Conservation (phyloP, 106 monocot genomes). For the Dendrobium huoshanense region DNA sequence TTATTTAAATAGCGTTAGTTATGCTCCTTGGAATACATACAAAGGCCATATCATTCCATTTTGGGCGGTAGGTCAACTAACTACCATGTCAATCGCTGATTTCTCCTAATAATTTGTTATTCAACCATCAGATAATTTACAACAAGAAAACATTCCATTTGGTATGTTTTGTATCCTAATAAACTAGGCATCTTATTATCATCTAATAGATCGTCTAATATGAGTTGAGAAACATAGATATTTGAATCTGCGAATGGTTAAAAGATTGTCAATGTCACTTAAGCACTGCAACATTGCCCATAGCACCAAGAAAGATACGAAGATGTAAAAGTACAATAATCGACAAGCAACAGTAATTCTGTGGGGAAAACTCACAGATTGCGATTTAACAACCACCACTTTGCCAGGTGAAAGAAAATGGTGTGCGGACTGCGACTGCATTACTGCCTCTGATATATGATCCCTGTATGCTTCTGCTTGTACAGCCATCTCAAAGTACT, state of each 20-base stretch:
- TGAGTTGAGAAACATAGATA: neutral
- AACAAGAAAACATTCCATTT: slow-evolving; percentile 1
- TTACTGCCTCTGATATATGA: slow-evolving; percentile 53
- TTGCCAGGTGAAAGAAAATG: slow-evolving; percentile 81
- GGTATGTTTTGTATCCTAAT: neutral
- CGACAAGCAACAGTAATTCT: neutral
- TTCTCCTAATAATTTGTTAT: neutral
- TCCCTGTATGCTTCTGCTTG: slow-evolving; percentile 58
- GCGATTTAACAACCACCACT: slow-evolving; percentile 72
- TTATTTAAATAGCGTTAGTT: no score
- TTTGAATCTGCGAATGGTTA: neutral
- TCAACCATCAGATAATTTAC: neutral
- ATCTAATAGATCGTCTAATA: neutral
- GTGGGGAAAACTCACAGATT: slow-evolving; percentile 34
- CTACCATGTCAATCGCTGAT: neutral
- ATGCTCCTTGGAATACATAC: no score
- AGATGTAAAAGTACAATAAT: neutral
- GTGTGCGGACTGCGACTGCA: slow-evolving; percentile 55
- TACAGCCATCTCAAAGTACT: slow-evolving; percentile 65
- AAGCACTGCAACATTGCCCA: neutral
- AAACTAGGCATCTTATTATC: no score
- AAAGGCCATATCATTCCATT: neutral
- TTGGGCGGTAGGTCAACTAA: neutral
- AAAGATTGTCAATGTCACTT: neutral
- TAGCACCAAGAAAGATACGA: neutral